Conservation (phyloP, 768 basidiomycete species). For the Lyophyllum atratum region DNA sequence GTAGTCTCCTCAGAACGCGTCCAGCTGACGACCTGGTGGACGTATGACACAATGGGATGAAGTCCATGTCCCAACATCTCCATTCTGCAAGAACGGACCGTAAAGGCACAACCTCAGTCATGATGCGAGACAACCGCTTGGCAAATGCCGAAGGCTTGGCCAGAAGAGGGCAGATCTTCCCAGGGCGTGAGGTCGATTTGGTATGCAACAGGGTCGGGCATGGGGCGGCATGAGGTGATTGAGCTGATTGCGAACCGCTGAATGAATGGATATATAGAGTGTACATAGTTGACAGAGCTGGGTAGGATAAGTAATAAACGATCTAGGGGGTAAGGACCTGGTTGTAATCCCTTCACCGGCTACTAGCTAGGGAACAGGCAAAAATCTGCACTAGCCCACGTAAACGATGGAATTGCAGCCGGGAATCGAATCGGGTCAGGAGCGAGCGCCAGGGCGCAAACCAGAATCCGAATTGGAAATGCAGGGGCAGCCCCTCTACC, state of each 20-base stretch:
- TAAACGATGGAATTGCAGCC: conserved; percentile 10
- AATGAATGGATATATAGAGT: conserved; percentile 8
- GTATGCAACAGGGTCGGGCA: conserved; percentile 12
- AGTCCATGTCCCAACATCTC: not conserved
- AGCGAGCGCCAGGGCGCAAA: conserved; percentile 13
- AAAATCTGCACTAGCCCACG: not conserved
- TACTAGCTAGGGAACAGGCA: not conserved
- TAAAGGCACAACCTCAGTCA: conserved; percentile 8
- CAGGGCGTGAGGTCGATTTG: conserved; percentile 9
- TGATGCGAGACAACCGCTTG: conserved; percentile 7
- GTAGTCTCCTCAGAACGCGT: not conserved
- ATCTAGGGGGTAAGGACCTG: not conserved
- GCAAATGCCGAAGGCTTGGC: conserved; percentile 2
- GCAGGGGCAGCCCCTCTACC: conserved; percentile 11
- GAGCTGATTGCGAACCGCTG: conserved; percentile 11
- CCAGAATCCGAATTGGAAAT: conserved; percentile 19
- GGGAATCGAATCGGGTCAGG: conserved; percentile 13
- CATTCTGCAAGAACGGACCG: conserved; percentile 5
- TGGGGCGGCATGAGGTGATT: conserved; percentile 2
- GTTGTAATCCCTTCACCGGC: not conserved
- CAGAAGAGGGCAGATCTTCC: conserved; percentile 17
- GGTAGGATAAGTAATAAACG: conserved; percentile 11
- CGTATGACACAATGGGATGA: not conserved
- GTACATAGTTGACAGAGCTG: conserved; percentile 4
- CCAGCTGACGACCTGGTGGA: not conserved